These are phyloP conservation scores for Scheffersomyces lignicola DNA, from an alignment of 1,139 yeast species.

Conservation along the genomic window DNA sequence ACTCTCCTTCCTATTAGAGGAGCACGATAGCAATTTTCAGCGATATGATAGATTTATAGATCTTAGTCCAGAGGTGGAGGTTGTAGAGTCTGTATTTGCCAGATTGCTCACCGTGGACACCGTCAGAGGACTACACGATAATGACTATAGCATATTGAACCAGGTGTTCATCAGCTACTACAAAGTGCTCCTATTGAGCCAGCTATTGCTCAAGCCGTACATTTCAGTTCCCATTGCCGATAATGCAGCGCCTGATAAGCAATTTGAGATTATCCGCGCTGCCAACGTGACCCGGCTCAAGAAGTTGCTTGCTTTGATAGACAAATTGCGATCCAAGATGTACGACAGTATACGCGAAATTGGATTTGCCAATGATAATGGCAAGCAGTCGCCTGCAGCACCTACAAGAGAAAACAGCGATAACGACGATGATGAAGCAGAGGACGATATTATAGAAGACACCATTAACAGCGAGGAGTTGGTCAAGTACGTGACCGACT, in stretches of 20 bases:
- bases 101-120: not conserved
- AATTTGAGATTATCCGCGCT: not conserved
- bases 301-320: not conserved
- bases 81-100: not conserved
- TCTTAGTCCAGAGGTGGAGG: not conserved
- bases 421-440: not conserved
- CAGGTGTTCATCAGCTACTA: slow-evolving; percentile 11
- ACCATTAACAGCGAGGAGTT: slow-evolving; percentile 12
- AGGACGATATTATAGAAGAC: not conserved
- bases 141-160: slow-evolving; percentile 6
- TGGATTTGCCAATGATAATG: not conserved
- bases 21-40: not conserved
- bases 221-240: not conserved
- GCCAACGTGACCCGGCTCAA: not conserved
- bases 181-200: slow-evolving; percentile 13
- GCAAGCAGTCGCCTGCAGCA: not conserved
- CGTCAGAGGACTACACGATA: slow-evolving; percentile 4
- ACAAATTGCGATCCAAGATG: not conserved
- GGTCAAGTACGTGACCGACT: slow-evolving; percentile 11
- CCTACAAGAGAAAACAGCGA: not conserved
- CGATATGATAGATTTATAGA: not conserved
- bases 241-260: not conserved
- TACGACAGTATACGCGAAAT: slow-evolving; percentile 2
- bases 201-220: not conserved
- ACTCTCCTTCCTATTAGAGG: slow-evolving; percentile 5